A percentile compares a stretch with the other conserved stretches of the same genome.
phyloP scores from a whole-genome alignment of 306 rosid species.

The Luffa aegyptiaca region DNA sequence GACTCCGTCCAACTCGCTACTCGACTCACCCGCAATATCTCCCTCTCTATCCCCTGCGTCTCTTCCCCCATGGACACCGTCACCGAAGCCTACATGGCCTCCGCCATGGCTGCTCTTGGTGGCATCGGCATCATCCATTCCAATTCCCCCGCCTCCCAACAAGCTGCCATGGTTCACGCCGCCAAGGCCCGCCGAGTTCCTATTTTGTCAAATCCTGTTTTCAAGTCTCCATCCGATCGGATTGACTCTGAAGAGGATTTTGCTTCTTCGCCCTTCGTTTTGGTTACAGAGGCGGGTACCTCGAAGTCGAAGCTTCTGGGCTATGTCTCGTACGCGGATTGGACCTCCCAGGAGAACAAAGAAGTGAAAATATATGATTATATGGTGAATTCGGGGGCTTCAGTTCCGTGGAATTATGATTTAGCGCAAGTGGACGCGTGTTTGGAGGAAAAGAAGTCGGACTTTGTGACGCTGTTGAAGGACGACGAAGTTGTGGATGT shows the following conservation, averaged over 20 bases:
- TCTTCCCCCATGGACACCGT: conserved; percentile 98
- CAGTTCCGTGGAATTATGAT: conserved; percentile 41
- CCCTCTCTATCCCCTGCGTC: conserved; percentile 54
- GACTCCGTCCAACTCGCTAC: conserved; percentile 53
- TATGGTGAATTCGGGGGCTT: conserved; percentile 28
- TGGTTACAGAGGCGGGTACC: conserved; percentile 53
- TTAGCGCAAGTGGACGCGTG: conserved; percentile 21
- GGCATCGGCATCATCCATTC: conserved; percentile 64
- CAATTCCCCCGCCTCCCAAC: conserved; percentile 34
- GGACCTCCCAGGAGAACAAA: conserved; percentile 27
- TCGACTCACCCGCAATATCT: conserved; percentile 43
- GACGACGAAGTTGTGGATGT: conserved; percentile 47
- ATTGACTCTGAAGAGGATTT: conserved; percentile 37
- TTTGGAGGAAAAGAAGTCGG: conserved; percentile 27
- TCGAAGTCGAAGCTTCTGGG: conserved; percentile 41
- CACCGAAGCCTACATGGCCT: conserved; percentile 67
- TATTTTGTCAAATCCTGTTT: conserved; percentile 42
- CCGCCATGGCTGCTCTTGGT: conserved; percentile 72
- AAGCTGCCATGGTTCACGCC: conserved; percentile 43
- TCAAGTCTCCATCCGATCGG: conserved; percentile 31
- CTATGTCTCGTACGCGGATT: conserved; percentile 38
- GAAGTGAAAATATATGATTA: conserved; percentile 31
- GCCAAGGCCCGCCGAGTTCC: conserved; percentile 77
- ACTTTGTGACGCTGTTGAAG: conserved; percentile 34
- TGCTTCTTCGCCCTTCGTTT: conserved; percentile 30